Conservation (phyloP, 1,284 basidiomycete species). For the Apiotrichum gracile region DNA sequence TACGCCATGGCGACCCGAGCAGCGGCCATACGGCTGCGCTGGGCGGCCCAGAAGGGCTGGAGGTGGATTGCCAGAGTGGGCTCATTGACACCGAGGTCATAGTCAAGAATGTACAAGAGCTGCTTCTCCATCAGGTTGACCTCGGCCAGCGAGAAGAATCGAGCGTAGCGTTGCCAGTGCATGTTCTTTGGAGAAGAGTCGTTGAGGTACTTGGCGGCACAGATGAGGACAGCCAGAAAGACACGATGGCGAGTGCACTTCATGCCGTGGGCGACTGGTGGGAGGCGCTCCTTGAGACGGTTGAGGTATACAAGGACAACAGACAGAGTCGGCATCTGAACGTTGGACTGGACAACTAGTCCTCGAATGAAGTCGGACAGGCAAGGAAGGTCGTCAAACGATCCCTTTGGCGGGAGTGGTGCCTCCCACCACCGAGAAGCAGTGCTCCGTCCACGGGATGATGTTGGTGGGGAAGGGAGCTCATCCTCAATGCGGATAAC, state of each 20-base stretch:
- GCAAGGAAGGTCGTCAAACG: slow-evolving; percentile 53
- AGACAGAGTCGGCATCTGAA: slow-evolving; percentile 85
- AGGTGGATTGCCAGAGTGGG: slow-evolving; percentile 10
- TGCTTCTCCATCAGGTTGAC: slow-evolving; percentile 97
- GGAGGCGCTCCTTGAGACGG: slow-evolving; percentile 72
- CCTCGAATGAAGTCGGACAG: slow-evolving; percentile 81
- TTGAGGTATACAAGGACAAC: slow-evolving; percentile 93
- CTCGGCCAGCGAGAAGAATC: slow-evolving; percentile 58
- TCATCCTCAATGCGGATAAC: slow-evolving; percentile 39
- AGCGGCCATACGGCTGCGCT: slow-evolving; percentile 10
- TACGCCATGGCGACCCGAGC: slow-evolving; percentile 4
- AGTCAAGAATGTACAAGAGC: slow-evolving; percentile 79
- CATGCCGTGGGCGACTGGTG: slow-evolving; percentile 59
- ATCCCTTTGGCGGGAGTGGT: slow-evolving; percentile 30
- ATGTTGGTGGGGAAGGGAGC: slow-evolving; percentile 15
- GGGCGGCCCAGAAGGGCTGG: slow-evolving; percentile 14
- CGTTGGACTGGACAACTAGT: slow-evolving; percentile 77
- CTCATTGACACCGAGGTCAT: slow-evolving; percentile 80
- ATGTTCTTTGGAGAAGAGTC: slow-evolving; percentile 93
- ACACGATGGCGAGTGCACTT: slow-evolving; percentile 89
- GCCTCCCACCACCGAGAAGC: slow-evolving; percentile 37
- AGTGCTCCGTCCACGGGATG: slow-evolving; percentile 4
- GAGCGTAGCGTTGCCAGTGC: slow-evolving; percentile 77
- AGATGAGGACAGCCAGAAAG: slow-evolving; percentile 91
- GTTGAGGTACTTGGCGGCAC: slow-evolving; percentile 95